Evolutionary conservation across 345 rosid species (phyloP).

Genomic region (Pistacia integerrima): DNA sequence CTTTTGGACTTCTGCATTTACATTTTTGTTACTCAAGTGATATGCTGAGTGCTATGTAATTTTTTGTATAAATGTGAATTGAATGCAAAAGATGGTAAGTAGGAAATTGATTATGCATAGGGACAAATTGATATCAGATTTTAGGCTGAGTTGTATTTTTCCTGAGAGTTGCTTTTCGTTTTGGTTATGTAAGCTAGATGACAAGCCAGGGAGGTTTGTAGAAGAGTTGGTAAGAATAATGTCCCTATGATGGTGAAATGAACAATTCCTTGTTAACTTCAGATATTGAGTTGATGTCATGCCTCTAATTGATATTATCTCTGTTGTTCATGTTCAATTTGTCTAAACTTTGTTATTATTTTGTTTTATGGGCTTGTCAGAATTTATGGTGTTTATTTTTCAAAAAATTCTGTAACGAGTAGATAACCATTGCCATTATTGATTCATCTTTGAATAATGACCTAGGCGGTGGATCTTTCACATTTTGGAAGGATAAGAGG

Average conservation of each 20-base stretch:
- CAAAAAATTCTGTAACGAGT: background rate
- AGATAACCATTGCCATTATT: background rate
- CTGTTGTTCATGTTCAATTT: background rate
- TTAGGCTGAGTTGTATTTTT: background rate
- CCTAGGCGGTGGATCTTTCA: conserved; percentile 73
- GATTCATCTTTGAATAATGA: conserved; percentile 18
- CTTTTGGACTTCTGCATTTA: background rate
- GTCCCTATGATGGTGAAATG: background rate
- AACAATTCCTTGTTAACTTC: background rate
- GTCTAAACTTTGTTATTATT: background rate
- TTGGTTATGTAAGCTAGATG: background rate
- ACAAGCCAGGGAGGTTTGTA: conserved; percentile 2
- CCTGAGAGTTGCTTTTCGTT: background rate
- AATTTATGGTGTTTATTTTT: background rate
- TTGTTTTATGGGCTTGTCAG: background rate
- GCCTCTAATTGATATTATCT: background rate
- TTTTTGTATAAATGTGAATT: too few species aligned
- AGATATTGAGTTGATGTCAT: background rate
- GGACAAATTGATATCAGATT: background rate
- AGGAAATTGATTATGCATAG: background rate
- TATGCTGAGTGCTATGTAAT: background rate
- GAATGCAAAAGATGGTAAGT: too few species aligned
- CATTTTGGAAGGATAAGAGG: conserved; percentile 93
- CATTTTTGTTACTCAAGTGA: background rate
- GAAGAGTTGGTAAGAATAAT: background rate